Evolutionary conservation across 257 asterid genomes (phyloP), one percentile per base, ranked within the genome.

Genomic region (Solanum pinnatisectum): DNA sequence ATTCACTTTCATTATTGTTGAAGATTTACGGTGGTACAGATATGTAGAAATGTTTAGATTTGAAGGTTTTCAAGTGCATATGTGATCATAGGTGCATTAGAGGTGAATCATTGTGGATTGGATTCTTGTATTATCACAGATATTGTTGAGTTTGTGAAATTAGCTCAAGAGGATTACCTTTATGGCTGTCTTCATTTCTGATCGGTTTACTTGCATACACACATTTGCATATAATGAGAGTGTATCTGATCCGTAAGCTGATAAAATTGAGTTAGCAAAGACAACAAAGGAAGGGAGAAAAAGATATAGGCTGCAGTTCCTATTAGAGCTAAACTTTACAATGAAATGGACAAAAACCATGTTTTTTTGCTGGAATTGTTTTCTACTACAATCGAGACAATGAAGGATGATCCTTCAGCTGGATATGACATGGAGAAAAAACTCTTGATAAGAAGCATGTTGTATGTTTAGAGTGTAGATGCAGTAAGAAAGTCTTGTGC

Each of bases 141-240:
- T 37, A 22, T 20, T 22, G 68, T 59, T 59, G 68, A 56, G 65
- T 56, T 56, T 20, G 65, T 56, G 65, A 56, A 56, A 56, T 7
- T 56, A 56, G 65, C 25, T 56, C 65, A 20, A 56, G 65, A 56
- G 65, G 39, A 56, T 56, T 56, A 25, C 99, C 98, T 11, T 87
- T 91, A 35, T 95, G 99, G 99, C 89, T 96, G 94, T 98, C 99
- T 49, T 95, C 99, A 35, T 94, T 97, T 91, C 96, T 12, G 99
- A 96, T 90, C 92, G 94, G 27, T 98, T 94, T 92, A 95, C 99
- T 2, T 94, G 94, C 88, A 59, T 91, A 73, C 85, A 92, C 36
- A 91, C 98, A 16, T 93, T 96, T 11, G 94, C 95, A 39, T 97
- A 98, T 99, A 97, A 97, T 37, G 97, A 95, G 90, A 94, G 99